Evolutionary conservation across 2,329 filamentous ascomycete species (phyloP), one percentile per base, ranked within the genome.

Genomic region (Fusarium sp.): DNA sequence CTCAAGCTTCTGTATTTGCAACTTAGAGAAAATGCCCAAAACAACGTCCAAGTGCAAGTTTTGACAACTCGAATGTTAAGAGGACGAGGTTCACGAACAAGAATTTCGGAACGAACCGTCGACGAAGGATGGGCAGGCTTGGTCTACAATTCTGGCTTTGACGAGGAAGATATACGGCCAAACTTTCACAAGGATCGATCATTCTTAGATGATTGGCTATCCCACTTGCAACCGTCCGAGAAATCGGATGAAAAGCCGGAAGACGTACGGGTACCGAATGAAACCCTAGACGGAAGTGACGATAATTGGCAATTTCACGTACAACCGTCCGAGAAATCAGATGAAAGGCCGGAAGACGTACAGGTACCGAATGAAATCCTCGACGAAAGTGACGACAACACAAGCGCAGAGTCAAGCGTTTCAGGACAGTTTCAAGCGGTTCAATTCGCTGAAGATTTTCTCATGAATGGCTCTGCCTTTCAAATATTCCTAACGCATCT

Each of bases 1-100:
- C 49, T 58, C 15, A 58, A 58, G 39, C 49, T 45, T 28, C n/a
- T 58, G 15, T 55, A 58, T 19, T 15, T 58, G 14, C 15, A 38
- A 15, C 39, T 58, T 5, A 44, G 31, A 55, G 50, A 58, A 17
- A 8, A 55, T 2, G 8, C 39, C 4, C n/a, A 45, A 39, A 36
- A 17, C 17, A 4, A 58, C 9, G 28, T 24, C 9, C 31, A 58
- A 10, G 17, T 45, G 4, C 49, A 55, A 8, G 24, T 40, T 15
- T n/a, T 42, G 26, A 57, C 55, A 31, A 39, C 55, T 13, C 22
- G 33, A 24, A 58, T 58, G 24, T 33, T 58, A 3, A 58, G 44
- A 6, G 39, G 55, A 7, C 33, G 55, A 19, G 21, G 33, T 13
- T 58, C 55, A 19, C 34, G 49, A 17, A 45, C 24, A 24, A 58